phyloP scores from a whole-genome alignment of 2,329 filamentous ascomycete genomes.

The Colletotrichum noveboracense region DNA sequence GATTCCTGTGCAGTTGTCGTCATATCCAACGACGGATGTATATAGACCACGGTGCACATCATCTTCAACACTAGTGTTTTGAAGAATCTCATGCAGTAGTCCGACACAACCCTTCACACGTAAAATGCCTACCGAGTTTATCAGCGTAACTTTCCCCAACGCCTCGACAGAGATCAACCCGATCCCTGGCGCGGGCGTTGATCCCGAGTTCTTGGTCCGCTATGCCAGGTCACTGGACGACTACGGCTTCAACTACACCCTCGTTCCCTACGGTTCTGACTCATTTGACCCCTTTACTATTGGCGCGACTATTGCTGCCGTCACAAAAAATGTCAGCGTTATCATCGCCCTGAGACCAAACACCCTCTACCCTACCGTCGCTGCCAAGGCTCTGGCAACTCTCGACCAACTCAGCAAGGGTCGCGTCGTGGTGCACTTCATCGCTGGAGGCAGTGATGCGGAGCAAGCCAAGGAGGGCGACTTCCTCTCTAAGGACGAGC shows the following conservation, averaged over 20 bases:
- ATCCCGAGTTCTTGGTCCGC: conserved; percentile 59
- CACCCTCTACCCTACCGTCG: conserved; percentile 66
- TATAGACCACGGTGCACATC: background rate
- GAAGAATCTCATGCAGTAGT: background rate
- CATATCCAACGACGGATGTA: conserved; percentile 20
- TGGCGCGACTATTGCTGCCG: conserved; percentile 61
- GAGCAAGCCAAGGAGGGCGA: conserved; percentile 67
- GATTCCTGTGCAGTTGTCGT: conserved; percentile 28
- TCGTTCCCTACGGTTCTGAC: conserved; percentile 63
- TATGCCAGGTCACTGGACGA: conserved; percentile 64
- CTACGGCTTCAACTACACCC: conserved; percentile 66
- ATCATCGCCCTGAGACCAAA: conserved; percentile 68
- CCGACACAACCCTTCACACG: background rate
- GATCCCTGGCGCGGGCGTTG: conserved; percentile 55
- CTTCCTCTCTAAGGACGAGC: conserved; percentile 61
- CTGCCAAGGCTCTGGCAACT: conserved; percentile 65
- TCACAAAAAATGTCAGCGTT: conserved; percentile 64
- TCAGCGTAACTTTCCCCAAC: conserved; percentile 62
- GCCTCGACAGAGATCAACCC: conserved; percentile 60
- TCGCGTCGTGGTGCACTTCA: conserved; percentile 66
- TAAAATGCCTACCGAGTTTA: conserved; percentile 59
- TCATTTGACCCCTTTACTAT: conserved; percentile 63
- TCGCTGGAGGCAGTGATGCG: conserved; percentile 64
- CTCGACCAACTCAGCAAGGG: conserved; percentile 64
- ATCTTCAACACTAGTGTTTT: background rate